phyloP scores from a whole-genome alignment of 331 rosid genomes.

The Erythrophleum ivorense region DNA sequence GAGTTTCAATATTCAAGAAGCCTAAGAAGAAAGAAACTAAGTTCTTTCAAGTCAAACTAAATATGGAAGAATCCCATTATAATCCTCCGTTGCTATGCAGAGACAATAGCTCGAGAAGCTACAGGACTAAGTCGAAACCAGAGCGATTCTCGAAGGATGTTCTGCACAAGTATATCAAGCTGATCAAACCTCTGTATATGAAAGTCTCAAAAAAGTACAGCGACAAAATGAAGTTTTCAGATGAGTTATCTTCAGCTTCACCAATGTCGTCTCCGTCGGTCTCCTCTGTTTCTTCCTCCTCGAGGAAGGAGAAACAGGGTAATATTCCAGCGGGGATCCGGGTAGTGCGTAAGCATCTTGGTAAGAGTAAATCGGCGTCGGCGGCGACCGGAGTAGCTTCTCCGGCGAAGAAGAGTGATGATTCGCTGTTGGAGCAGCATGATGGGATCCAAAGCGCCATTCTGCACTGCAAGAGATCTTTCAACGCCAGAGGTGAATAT shows the following conservation, averaged over 20 bases:
- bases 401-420: conserved; percentile 67
- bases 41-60: conserved; percentile 3
- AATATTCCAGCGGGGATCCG: conserved; percentile 55
- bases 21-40: conserved; percentile 40
- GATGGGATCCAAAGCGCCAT: conserved; percentile 97
- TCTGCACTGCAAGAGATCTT: conserved; percentile 88
- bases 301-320: conserved; percentile 49
- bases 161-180: conserved; percentile 67
- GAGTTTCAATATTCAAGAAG: conserved; percentile 65
- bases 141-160: conserved; percentile 55
- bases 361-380: conserved; percentile 64
- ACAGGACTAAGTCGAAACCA: conserved; percentile 38
- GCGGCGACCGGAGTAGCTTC: conserved; percentile 38
- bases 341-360: conserved; percentile 55
- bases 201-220: conserved; percentile 63
- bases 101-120: conserved; percentile 41
- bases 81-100: conserved; percentile 40
- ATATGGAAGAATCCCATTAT: conserved; percentile 26
- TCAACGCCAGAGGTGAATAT: conserved; percentile 65
- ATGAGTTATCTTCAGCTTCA: conserved; percentile 32
- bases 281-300: conserved; percentile 13
- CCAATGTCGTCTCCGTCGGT: conserved; percentile 48
- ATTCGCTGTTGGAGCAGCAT: conserved; percentile 69
- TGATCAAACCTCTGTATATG: conserved; percentile 72
- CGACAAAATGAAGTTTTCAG: conserved; percentile 36